Percentiles rank a stretch among this genome's conserved stretches.
Evolutionary conservation across 2,329 filamentous ascomycete genomes (phyloP).

Genomic region (Penicillium verrucosum): DNA sequence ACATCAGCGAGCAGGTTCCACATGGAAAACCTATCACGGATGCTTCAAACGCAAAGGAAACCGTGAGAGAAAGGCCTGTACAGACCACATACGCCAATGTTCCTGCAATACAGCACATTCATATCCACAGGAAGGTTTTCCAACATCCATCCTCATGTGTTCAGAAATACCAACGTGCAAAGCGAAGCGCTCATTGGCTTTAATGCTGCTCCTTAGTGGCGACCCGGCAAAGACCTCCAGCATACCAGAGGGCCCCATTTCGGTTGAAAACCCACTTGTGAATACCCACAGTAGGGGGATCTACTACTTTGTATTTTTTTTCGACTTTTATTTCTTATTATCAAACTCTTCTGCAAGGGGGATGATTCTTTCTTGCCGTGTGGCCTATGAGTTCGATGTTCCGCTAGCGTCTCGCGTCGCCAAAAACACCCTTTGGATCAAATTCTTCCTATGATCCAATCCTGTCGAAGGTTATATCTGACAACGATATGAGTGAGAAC

Average conservation of each 20-base stretch:
- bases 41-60: neutral
- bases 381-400: neutral
- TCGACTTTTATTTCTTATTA: neutral
- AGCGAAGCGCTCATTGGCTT: neutral
- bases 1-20: neutral
- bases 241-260: conserved; percentile 20
- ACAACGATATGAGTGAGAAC: conserved; percentile 8
- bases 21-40: neutral
- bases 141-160: neutral
- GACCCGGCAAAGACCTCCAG: conserved; percentile 20
- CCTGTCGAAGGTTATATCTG: neutral
- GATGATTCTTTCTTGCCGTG: neutral
- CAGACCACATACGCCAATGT: too few species aligned
- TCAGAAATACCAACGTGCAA: neutral
- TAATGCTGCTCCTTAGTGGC: conserved; percentile 10
- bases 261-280: conserved; percentile 4
- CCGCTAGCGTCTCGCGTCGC: neutral
- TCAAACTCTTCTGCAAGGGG: neutral
- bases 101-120: neutral
- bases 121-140: neutral
- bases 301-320: conserved; percentile 1
- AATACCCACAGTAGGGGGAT: neutral
- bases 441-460: neutral
- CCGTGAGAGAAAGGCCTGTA: too few species aligned
- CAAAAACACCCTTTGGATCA: neutral